Conservation (phyloP, 2,329 filamentous ascomycete species). For the Colletotrichum caudatum region DNA sequence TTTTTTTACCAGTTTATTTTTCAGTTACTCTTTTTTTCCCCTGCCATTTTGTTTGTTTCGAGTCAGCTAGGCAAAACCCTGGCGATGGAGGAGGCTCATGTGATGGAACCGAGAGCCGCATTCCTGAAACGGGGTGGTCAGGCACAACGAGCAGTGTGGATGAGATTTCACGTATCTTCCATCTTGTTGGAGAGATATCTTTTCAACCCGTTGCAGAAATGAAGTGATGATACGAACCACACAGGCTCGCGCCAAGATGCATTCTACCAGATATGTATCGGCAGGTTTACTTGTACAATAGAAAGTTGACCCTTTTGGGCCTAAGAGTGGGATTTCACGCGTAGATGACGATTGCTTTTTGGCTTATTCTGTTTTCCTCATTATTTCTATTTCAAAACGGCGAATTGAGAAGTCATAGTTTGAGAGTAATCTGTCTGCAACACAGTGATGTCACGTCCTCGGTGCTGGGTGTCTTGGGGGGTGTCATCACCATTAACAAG, state of each 20-base stretch:
- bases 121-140: background rate
- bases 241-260: constrained; percentile 15
- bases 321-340: constrained; percentile 30
- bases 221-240: constrained; percentile 40
- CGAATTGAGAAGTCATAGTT: constrained; percentile 35
- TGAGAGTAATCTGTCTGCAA: constrained; percentile 15
- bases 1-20: background rate
- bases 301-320: constrained; percentile 16
- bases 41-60: background rate
- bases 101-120: constrained; percentile 1
- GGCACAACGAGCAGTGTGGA: constrained; percentile 24
- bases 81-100: constrained; percentile 6
- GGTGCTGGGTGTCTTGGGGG: too few relatives aligned
- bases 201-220: constrained; percentile 39
- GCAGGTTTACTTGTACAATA: constrained; percentile 37
- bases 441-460: constrained; percentile 12
- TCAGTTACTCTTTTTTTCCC: background rate
- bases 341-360: constrained; percentile 34
- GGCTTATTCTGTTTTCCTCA: background rate
- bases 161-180: constrained; percentile 19
- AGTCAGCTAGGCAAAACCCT: background rate
- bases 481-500: too few relatives aligned
- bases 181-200: constrained; percentile 35
- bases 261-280: background rate
- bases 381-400: constrained; percentile 35